Evolutionary conservation across 768 basidiomycete genomes (phyloP).

Genomic region (Trametes cinnabarina): DNA sequence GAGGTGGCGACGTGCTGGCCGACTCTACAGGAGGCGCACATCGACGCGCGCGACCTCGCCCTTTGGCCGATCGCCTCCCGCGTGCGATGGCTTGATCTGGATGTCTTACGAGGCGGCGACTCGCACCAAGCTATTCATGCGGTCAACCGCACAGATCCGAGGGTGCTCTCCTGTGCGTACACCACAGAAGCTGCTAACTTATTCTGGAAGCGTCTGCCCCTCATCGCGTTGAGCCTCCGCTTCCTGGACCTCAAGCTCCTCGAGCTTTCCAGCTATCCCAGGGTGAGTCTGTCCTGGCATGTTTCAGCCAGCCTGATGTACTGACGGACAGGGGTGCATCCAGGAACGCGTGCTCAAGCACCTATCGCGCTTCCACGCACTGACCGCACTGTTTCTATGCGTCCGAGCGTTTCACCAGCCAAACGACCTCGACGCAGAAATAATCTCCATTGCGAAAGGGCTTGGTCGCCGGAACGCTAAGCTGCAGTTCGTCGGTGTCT

Average conservation of each 20-base stretch:
- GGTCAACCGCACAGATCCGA: not conserved
- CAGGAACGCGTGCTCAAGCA: slow-evolving; percentile 5
- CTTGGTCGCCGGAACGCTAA: not conserved
- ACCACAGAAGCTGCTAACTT: not conserved
- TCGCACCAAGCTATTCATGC: not conserved
- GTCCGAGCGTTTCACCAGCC: slow-evolving; percentile 8
- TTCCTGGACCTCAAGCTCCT: slow-evolving; percentile 8
- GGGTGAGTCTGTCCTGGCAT: not conserved
- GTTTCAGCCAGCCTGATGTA: not conserved
- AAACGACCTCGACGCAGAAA: not conserved
- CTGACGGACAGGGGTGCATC: no score
- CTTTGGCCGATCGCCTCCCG: slow-evolving; percentile 8
- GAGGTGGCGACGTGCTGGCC: slow-evolving; percentile 1
- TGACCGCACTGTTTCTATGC: slow-evolving; percentile 6
- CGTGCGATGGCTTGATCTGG: slow-evolving; percentile 13
- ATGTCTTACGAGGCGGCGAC: not conserved
- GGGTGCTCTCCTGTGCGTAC: slow-evolving; percentile 9
- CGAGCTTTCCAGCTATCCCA: not conserved
- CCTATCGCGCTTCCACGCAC: not conserved
- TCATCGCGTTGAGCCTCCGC: slow-evolving; percentile 2
- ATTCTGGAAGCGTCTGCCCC: slow-evolving; percentile 7
- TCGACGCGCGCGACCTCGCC: slow-evolving; percentile 6
- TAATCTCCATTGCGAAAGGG: not conserved
- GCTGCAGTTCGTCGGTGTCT: slow-evolving; percentile 8
- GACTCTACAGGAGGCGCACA: not conserved